Base-by-base conservation (phyloP, 352 stramenopile genomes). In the Globisporangium parvum region DNA sequence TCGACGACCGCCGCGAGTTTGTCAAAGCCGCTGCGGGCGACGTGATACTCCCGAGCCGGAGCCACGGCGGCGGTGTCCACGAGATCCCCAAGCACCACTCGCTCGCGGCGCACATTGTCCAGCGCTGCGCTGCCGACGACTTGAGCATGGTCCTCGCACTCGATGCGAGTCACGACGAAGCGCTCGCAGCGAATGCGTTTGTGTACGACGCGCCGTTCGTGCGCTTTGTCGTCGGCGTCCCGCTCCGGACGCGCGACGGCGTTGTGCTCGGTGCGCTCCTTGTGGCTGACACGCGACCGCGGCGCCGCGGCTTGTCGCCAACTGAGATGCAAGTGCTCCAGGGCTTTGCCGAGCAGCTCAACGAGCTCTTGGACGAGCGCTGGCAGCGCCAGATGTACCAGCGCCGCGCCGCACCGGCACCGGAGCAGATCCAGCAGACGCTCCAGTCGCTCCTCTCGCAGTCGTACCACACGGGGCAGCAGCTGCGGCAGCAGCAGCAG, bases 81-180 rank as follows among this genome's bases (percentile, higher is more conserved):
- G 71, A 84, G 6, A 55, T 88, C 3, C 68, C 75, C 0, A 75
- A 75, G 45, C 62, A 70, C n/a, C 66, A 87, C 52, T 88, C 78
- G 23, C 63, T 87, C 12, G 71, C 75, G 17, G 75, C 70, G 20
- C 59, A 81, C 46, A 70, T 87, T 47, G 78, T 88, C 71, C 66
- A 70, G 33, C 78, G 73, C 40, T 71, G 73, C 37, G 63, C 60
- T 28, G 41, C 51, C 20, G 56, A 51, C n/a, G 59, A 68, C 26
- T 17, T 37, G 17, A 62, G 66, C 23, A 59, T 70, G n/a, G 67
- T 85, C 40, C 53, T 66, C 35, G 67, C 85, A 23, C 55, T 77
- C 24, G 76, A 88, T 48, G 61, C 74, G 6, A 55, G 49, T 12
- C 63, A 69, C 59, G 75, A 88, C 52, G 55, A 65, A 21, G 56